These are phyloP conservation scores for Saccharomycopsis guyanensis DNA, from an alignment of 805 yeast species.

Conservation along the genomic window DNA sequence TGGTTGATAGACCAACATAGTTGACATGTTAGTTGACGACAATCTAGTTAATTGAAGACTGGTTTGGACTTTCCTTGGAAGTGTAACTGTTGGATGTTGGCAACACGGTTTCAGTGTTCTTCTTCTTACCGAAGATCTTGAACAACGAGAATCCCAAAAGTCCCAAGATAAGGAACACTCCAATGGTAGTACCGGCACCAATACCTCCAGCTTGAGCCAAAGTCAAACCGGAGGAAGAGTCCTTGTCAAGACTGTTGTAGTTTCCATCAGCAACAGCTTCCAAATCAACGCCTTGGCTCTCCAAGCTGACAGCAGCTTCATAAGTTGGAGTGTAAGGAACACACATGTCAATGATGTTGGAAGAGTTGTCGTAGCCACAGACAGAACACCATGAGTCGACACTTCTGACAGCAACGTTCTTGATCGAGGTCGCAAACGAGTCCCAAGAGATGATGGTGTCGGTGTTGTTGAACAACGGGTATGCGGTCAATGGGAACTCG, in stretches of 20 bases:
- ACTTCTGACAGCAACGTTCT: constrained; percentile 25
- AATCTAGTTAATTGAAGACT: not conserved
- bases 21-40: too few species aligned
- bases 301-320: constrained; percentile 27
- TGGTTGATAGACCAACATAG: too few species aligned
- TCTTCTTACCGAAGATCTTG: constrained; percentile 16
- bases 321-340: constrained; percentile 29
- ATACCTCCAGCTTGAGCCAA: constrained; percentile 43
- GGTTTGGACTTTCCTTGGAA: not conserved
- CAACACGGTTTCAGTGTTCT: not conserved
- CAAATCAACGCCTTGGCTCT: constrained; percentile 28
- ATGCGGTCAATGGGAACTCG: constrained; percentile 27
- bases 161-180: constrained; percentile 32
- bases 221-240: constrained; percentile 22
- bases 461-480: constrained; percentile 33
- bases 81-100: not conserved
- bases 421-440: constrained; percentile 28
- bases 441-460: constrained; percentile 30
- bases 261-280: constrained; percentile 26
- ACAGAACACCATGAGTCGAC: constrained; percentile 34
- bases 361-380: constrained; percentile 28
- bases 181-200: constrained; percentile 42
- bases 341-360: constrained; percentile 29
- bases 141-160: constrained; percentile 28
- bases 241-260: constrained; percentile 23